These are phyloP conservation scores for Gonapodya prolifera DNA, from an alignment of 192 early-diverging fungal species.

Conservation along the genomic window DNA sequence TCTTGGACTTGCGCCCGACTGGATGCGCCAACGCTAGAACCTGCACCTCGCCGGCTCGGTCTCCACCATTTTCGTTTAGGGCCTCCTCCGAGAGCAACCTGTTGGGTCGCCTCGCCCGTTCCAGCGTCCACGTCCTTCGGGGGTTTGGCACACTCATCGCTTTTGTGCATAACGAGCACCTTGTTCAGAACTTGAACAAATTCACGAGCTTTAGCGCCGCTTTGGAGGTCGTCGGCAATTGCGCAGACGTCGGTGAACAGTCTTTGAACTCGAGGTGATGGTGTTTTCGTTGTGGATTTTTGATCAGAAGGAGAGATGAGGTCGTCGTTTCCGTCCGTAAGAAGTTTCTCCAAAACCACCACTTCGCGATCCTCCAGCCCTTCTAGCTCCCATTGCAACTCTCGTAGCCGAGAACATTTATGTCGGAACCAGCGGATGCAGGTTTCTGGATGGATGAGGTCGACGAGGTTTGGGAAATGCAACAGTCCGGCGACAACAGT, in stretches of 20 bases:
- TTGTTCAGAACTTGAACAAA: slow-evolving; percentile 39
- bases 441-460: slow-evolving; percentile 33
- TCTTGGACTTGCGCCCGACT: too few species aligned
- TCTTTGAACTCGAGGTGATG: slow-evolving; percentile 5
- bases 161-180: slow-evolving; percentile 38
- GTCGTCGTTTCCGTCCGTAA: slow-evolving; percentile 23
- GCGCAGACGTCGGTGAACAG: slow-evolving; percentile 34
- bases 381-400: slow-evolving; percentile 10
- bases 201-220: slow-evolving; percentile 36
- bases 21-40: too few species aligned
- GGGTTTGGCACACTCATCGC: background rate
- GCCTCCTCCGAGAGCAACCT: too few species aligned
- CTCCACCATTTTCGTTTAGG: too few species aligned
- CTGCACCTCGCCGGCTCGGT: too few species aligned
- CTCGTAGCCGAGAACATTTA: slow-evolving; percentile 19
- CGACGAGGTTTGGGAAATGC: slow-evolving; percentile 36
- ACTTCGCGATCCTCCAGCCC: slow-evolving; percentile 9
- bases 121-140: too few species aligned
- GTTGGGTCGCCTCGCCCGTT: too few species aligned
- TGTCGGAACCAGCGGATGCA: slow-evolving; percentile 50
- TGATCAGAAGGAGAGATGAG: slow-evolving; percentile 7
- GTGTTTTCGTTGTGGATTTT: slow-evolving; percentile 3
- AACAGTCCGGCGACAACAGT: slow-evolving; percentile 40
- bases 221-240: slow-evolving; percentile 42
- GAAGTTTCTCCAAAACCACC: slow-evolving; percentile 18